Conservation (phyloP, 345 rosid genomes). For the Dipteronia sinensis region DNA sequence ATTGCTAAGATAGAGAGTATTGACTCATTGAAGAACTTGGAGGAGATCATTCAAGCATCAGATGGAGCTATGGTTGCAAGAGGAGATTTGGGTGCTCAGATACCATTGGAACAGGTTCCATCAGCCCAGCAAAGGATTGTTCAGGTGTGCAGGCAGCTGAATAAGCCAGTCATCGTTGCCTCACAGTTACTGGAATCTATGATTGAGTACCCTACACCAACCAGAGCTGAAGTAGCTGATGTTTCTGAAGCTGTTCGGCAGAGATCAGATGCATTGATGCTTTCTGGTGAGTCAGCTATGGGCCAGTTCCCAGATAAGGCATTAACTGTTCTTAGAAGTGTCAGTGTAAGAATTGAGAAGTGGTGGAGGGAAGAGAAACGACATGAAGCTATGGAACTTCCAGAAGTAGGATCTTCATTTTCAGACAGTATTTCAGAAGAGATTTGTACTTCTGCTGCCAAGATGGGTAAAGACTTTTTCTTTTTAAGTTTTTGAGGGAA, state of each 20-base stretch:
- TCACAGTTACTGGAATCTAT: slow-evolving; percentile 97
- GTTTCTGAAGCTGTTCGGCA: slow-evolving; percentile 99
- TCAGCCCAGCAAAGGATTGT: slow-evolving; percentile 89
- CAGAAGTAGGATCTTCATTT: slow-evolving; percentile 66
- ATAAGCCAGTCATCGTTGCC: slow-evolving; percentile 95
- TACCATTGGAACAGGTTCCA: slow-evolving; percentile 98
- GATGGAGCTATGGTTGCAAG: slow-evolving; percentile 99
- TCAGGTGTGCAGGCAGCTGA: slow-evolving; percentile 81
- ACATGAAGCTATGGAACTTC: slow-evolving; percentile 75
- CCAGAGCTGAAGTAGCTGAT: slow-evolving; percentile 99
- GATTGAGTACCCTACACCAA: slow-evolving; percentile 99
- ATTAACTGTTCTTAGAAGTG: slow-evolving; percentile 84
- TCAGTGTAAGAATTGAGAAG: slow-evolving; percentile 89
- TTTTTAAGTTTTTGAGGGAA: not conserved
- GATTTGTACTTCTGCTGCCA: slow-evolving; percentile 95
- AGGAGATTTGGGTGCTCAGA: slow-evolving; percentile 99
- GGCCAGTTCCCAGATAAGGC: slow-evolving; percentile 99
- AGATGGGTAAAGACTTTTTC: slow-evolving; percentile 73
- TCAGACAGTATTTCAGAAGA: slow-evolving; percentile 89
- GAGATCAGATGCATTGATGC: slow-evolving; percentile 96
- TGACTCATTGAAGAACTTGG: slow-evolving; percentile 86
- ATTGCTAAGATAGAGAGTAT: slow-evolving; percentile 97
- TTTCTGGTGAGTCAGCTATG: slow-evolving; percentile 99
- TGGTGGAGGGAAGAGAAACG: slow-evolving; percentile 99
- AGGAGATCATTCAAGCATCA: slow-evolving; percentile 84